phyloP scores from a whole-genome alignment of 352 stramenopile species.

The Nothophytophthora sp. region DNA sequence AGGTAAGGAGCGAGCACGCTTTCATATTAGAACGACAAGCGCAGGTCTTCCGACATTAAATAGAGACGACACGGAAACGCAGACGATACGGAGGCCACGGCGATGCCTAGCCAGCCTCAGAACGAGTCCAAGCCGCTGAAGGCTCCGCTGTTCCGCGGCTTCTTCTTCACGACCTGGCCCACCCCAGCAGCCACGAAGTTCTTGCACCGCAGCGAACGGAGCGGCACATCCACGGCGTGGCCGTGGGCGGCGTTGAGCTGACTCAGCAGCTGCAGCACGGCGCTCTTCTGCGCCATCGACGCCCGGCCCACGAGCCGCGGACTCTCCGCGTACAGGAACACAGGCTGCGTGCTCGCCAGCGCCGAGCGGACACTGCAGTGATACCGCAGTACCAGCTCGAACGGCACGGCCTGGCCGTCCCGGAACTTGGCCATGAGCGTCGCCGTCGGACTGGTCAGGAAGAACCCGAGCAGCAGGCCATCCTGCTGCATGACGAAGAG shows the following conservation, averaged over 20 bases:
- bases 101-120: slow-evolving; percentile 9
- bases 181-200: slow-evolving; percentile 63
- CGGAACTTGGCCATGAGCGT: slow-evolving; percentile 59
- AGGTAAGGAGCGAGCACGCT: no score
- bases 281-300: slow-evolving; percentile 41
- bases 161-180: slow-evolving; percentile 58
- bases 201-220: slow-evolving; percentile 63
- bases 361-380: slow-evolving; percentile 32
- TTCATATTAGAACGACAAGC: slow-evolving; percentile 12
- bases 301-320: slow-evolving; percentile 50
- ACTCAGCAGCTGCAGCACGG: slow-evolving; percentile 51
- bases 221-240: slow-evolving; percentile 49
- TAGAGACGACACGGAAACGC: no score
- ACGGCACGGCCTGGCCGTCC: slow-evolving; percentile 38
- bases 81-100: slow-evolving; percentile 1
- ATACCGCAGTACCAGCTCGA: slow-evolving; percentile 58
- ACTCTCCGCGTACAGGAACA: slow-evolving; percentile 74
- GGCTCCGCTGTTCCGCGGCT: slow-evolving; percentile 22
- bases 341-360: slow-evolving; percentile 17
- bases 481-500: slow-evolving; percentile 71
- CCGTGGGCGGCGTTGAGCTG: slow-evolving; percentile 57
- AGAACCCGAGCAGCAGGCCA: slow-evolving; percentile 59
- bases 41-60: slow-evolving; percentile 25
- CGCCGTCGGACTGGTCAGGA: slow-evolving; percentile 51
- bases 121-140: slow-evolving; percentile 36